Percentiles rank a stretch among this genome's conserved stretches.
phyloP scores from a whole-genome alignment of 768 basidiomycete species.

The Postia placenta region DNA sequence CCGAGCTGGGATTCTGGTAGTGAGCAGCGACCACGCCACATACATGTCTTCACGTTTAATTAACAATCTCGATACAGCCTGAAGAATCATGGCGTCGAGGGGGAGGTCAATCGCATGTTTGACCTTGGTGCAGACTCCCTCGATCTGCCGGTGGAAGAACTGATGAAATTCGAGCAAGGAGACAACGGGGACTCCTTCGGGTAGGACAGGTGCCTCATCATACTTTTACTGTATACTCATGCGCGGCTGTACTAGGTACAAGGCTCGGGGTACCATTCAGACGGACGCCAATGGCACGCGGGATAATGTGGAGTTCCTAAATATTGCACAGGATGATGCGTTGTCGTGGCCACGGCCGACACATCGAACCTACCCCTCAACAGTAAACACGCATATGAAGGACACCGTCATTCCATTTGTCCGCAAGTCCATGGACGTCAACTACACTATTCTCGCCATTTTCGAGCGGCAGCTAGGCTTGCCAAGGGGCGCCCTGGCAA shows the following conservation, averaged over 20 bases:
- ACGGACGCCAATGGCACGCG: slow-evolving; percentile 51
- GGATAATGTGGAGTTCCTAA: slow-evolving; percentile 60
- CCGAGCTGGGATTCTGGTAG: slow-evolving; percentile 64
- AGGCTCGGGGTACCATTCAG: slow-evolving; percentile 56
- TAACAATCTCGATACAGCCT: slow-evolving; percentile 27
- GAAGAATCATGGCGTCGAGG: slow-evolving; percentile 49
- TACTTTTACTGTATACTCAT: not conserved
- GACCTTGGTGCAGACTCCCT: slow-evolving; percentile 50
- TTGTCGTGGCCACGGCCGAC: slow-evolving; percentile 49
- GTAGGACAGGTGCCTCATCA: slow-evolving; percentile 17
- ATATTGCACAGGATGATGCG: slow-evolving; percentile 64
- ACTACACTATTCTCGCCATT: slow-evolving; percentile 44
- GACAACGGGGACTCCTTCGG: slow-evolving; percentile 37
- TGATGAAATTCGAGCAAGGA: slow-evolving; percentile 53
- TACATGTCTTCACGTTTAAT: slow-evolving; percentile 21
- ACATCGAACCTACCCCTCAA: slow-evolving; percentile 51
- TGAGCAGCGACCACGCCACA: no score
- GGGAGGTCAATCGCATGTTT: slow-evolving; percentile 46
- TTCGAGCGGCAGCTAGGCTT: slow-evolving; percentile 54
- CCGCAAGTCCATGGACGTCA: slow-evolving; percentile 50
- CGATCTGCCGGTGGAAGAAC: slow-evolving; percentile 47
- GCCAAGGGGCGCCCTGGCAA: slow-evolving; percentile 39
- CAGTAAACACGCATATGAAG: slow-evolving; percentile 45
- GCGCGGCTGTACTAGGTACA: slow-evolving; percentile 36
- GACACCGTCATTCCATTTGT: slow-evolving; percentile 49